A percentile compares a stretch with the other conserved stretches of the same genome.
Conservation (phyloP, 345 rosid genomes). For the Pistacia vera region DNA sequence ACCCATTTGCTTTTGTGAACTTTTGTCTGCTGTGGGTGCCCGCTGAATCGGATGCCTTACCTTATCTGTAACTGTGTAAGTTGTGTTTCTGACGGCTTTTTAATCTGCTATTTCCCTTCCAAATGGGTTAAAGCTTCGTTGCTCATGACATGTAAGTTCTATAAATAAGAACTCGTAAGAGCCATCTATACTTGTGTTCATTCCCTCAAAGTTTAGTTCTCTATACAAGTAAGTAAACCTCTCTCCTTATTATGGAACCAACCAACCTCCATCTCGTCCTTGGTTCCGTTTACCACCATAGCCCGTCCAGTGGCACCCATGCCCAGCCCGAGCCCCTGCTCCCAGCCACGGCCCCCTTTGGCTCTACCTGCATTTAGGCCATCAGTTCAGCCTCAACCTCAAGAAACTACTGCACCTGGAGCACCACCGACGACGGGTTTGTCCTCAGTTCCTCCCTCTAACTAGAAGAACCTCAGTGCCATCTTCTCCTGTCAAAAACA, state of each 20-base stretch:
- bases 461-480: conserved; percentile 22
- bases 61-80: conserved; percentile 7
- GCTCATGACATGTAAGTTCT: not conserved
- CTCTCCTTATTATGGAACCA: conserved; percentile 32
- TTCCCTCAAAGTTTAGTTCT: not conserved
- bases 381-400: conserved; percentile 28
- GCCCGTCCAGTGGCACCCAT: conserved; percentile 32
- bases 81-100: conserved; percentile 9
- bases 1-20: conserved; percentile 39
- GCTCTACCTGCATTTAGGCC: conserved; percentile 42
- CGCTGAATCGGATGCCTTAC: conserved; percentile 51
- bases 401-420: conserved; percentile 19
- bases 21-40: conserved; percentile 32
- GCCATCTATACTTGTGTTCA: not conserved
- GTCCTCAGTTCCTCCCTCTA: conserved; percentile 31
- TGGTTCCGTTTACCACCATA: conserved; percentile 58
- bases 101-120: not conserved
- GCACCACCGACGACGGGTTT: conserved; percentile 25
- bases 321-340: conserved; percentile 37
- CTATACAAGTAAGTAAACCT: too few relatives aligned
- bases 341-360: conserved; percentile 31
- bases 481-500: conserved; percentile 30
- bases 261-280: conserved; percentile 44
- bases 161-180: conserved; percentile 22
- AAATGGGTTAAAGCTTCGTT: conserved; percentile 6